phyloP scores from a whole-genome alignment of 306 rosid genomes.

The Myrica gale region DNA sequence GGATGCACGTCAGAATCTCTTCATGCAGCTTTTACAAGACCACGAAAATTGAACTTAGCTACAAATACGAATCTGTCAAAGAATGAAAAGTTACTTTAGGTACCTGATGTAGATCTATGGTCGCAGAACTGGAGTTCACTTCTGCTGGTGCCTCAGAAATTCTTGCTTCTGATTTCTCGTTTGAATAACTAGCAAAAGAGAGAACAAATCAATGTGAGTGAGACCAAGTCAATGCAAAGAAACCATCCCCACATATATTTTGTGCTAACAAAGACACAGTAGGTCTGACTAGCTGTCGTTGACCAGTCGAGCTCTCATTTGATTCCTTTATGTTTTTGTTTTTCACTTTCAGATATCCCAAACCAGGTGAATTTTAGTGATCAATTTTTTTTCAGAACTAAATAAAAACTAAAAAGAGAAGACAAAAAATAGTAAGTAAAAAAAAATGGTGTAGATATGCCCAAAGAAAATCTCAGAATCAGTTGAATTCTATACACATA shows the following conservation, averaged over 20 bases:
- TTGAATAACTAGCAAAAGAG: conserved; percentile 65
- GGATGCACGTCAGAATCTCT: conserved; percentile 3
- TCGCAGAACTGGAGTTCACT: conserved; percentile 37
- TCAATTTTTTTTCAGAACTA: background rate
- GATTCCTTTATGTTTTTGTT: no score
- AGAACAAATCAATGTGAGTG: background rate
- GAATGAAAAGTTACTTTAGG: conserved; percentile 2
- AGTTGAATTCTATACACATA: background rate
- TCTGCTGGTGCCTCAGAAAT: conserved; percentile 50
- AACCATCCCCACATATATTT: no score
- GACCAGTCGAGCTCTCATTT: no score
- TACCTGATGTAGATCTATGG: conserved; percentile 48
- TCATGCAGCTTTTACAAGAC: background rate
- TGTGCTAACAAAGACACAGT: no score
- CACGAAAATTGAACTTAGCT: background rate
- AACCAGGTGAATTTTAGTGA: background rate
- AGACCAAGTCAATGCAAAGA: background rate
- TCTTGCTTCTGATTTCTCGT: conserved; percentile 86
- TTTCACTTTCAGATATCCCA: no score
- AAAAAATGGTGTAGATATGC: background rate
- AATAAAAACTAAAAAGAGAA: no score
- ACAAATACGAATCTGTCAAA: background rate
- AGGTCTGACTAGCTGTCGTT: no score
- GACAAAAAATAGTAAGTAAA: background rate
- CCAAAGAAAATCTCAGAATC: background rate